Conservation (phyloP, 2,329 filamentous ascomycete genomes). For the Aspergillus sp. region DNA sequence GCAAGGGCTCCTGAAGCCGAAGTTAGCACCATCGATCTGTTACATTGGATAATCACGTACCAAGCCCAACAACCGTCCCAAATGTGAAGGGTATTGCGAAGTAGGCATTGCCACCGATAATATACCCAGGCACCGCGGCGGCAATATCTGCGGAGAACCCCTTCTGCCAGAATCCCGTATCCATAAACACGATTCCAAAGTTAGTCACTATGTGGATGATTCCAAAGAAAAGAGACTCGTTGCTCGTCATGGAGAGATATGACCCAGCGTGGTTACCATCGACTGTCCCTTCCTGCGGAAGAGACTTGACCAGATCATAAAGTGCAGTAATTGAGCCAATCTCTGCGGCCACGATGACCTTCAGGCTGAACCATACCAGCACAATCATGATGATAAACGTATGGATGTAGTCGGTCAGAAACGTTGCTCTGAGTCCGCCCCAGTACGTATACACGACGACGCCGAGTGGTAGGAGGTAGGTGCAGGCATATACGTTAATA, state of each 20-base stretch:
- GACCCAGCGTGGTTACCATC: slow-evolving; percentile 30
- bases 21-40: no score
- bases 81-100: slow-evolving; percentile 50
- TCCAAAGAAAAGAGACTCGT: slow-evolving; percentile 40
- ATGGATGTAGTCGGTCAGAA: slow-evolving; percentile 45
- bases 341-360: slow-evolving; percentile 33
- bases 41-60: no score
- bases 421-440: slow-evolving; percentile 42
- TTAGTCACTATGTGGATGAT: slow-evolving; percentile 39
- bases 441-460: slow-evolving; percentile 43
- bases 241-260: slow-evolving; percentile 39
- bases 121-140: slow-evolving; percentile 43
- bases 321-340: slow-evolving; percentile 35
- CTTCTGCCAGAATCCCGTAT: slow-evolving; percentile 48
- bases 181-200: slow-evolving; percentile 38
- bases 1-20: slow-evolving; percentile 33
- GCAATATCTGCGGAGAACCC: slow-evolving; percentile 45
- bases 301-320: slow-evolving; percentile 40
- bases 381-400: slow-evolving; percentile 42
- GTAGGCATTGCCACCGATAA: slow-evolving; percentile 42
- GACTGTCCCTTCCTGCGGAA: slow-evolving; percentile 34
- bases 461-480: slow-evolving; percentile 41
- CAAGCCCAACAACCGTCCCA: slow-evolving; percentile 49
- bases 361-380: slow-evolving; percentile 42
- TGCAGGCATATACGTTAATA: slow-evolving; percentile 44